Percentiles rank a stretch among this genome's conserved stretches.
Conservation (phyloP, 1,139 yeast species). For the Barnettozyma hawaiiensis region DNA sequence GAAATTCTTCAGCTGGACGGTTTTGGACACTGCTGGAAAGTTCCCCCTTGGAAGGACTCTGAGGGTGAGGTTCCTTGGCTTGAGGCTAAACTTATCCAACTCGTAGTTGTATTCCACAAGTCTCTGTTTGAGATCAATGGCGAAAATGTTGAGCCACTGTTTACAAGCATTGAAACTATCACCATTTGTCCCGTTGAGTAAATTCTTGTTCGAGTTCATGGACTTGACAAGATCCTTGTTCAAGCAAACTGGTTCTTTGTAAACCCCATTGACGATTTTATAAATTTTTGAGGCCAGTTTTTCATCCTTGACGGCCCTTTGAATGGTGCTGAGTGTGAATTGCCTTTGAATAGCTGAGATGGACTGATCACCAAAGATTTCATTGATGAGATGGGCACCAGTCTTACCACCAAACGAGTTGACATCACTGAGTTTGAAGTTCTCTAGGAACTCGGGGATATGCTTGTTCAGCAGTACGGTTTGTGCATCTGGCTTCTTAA, state of each 20-base stretch:
- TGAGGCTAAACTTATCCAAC: conserved; percentile 6
- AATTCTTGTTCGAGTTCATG: conserved; percentile 85
- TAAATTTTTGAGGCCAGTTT: conserved; percentile 46
- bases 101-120: conserved; percentile 75
- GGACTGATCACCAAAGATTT: conserved; percentile 32
- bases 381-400: conserved; percentile 55
- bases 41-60: conserved; percentile 3
- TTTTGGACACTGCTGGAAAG: conserved; percentile 2
- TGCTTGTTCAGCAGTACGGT: conserved; percentile 56
- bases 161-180: conserved; percentile 49
- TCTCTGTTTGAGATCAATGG: conserved; percentile 72
- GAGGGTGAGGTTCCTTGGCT: conserved; percentile 5
- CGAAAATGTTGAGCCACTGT: conserved; percentile 79
- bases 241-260: conserved; percentile 39
- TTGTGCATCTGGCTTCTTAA: conserved; percentile 79
- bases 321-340: conserved; percentile 39
- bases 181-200: conserved; percentile 50
- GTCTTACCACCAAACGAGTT: conserved; percentile 90
- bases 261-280: conserved; percentile 60
- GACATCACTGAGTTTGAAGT: conserved; percentile 66
- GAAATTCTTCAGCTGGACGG: conserved; percentile 1
- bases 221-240: conserved; percentile 62
- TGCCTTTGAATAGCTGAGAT: conserved; percentile 4
- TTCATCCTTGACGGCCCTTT: conserved; percentile 38
- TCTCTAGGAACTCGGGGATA: conserved; percentile 47